Evolutionary conservation across 345 rosid genomes (phyloP), one percentile per base, ranked within the genome.

Genomic region (Streptanthus diversifolius): DNA sequence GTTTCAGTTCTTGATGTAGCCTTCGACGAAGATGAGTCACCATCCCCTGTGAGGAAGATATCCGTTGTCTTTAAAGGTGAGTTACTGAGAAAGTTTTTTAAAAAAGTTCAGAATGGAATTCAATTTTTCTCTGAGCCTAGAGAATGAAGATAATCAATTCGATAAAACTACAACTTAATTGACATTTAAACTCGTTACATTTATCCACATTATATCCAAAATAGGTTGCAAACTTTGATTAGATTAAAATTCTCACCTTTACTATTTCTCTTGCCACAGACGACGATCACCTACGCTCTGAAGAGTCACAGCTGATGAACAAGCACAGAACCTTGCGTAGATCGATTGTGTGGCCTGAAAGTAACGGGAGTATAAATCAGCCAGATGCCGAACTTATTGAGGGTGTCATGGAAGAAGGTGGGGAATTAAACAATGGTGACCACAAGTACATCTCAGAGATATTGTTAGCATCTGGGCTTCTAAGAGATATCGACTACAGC

Each of bases 1-100:
- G 83, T 91, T 66, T 89, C 98, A 30, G 91, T 93, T 68, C 96
- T 93, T n/a, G 97, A 91, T 78, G 86, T 91, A 67, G 63, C 89
- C 77, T 84, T 88, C 76, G 84, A 79, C 15, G 76, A 75, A 66
- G 97, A 91, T 63, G 97, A 89, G 57, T 80, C 84, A 61, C 97
- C 96, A 69, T 91, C 95, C 30, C 97, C 97, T 1, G 84, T 89
- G 79, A 85, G 83, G 77, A 91, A 85, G 83, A 87, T 76, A 79
- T 79, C 91, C 74, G 72, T 71, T 53, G 81, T 66, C 77, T 85
- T 89, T 55, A 82, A 80, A 83, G 97, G 98, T 89, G 68, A 83
- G 75, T 27, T 51, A 66, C 72, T 61, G 19, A 12, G 17, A 37
- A 43, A 67, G 33, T 44, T 7, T 44, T 7, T 7, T 0, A 37